Percentiles rank a stretch among this genome's conserved stretches.
Conservation (phyloP, 2,329 filamentous ascomycete genomes). For the Aspergillus quadricinctus region DNA sequence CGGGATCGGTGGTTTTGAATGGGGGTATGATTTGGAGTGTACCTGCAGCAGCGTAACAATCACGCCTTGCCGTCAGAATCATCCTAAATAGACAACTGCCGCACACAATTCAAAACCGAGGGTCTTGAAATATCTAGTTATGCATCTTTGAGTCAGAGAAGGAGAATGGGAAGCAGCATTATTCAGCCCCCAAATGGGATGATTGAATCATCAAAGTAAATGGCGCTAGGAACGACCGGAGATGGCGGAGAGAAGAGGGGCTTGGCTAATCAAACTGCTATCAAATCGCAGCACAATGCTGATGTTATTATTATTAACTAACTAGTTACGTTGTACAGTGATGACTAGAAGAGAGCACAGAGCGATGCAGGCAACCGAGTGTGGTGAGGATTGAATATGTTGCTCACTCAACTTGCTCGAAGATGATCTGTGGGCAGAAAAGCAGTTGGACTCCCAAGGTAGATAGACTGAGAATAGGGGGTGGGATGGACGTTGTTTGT, state of each 20-base stretch:
- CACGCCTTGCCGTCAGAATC: not conserved
- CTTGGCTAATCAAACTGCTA: conserved; percentile 7
- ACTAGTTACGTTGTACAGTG: not conserved
- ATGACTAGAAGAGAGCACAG: not conserved
- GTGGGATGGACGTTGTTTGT: not conserved
- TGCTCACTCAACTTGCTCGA: too few species aligned
- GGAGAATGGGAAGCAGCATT: not conserved
- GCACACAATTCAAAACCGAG: too few species aligned
- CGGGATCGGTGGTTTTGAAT: not conserved
- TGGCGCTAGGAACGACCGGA: conserved; percentile 9
- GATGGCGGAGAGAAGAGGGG: not conserved
- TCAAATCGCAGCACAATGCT: not conserved
- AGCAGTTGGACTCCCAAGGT: too few species aligned
- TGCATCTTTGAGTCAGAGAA: not conserved
- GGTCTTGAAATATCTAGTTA: too few species aligned
- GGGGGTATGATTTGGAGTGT: too few species aligned
- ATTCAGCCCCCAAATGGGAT: not conserved
- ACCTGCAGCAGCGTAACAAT: not conserved
- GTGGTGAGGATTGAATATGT: not conserved
- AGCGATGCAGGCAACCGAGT: not conserved
- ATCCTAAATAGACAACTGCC: not conserved
- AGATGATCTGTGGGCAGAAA: not conserved
- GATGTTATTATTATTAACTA: too few species aligned
- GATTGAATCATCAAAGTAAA: not conserved
- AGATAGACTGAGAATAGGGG: not conserved